Evolutionary conservation across 805 yeast genomes (phyloP).

Genomic region (Blastobotrys muscicola): DNA sequence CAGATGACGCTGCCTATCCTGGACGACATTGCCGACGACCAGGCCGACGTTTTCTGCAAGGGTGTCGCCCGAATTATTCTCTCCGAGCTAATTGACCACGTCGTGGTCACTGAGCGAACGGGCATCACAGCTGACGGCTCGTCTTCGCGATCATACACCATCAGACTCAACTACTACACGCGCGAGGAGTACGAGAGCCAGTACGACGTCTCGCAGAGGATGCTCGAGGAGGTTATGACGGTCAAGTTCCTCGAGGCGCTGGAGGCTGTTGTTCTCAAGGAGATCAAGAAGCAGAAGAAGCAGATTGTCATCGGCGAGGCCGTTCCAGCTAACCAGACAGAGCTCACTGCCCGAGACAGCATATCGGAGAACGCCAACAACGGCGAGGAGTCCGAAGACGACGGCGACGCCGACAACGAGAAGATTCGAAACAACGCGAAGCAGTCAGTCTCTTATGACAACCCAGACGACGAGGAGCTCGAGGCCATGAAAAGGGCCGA

Average conservation of each 20-base stretch:
- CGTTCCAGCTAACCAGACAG: constrained; percentile 25
- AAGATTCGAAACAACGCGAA: constrained; percentile 53
- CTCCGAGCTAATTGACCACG: constrained; percentile 81
- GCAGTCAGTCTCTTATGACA: constrained; percentile 88
- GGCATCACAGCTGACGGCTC: constrained; percentile 45
- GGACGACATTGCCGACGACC: constrained; percentile 68
- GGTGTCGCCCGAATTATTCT: constrained; percentile 75
- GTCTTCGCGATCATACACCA: constrained; percentile 58
- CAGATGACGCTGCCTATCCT: constrained; percentile 91
- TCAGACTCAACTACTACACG: constrained; percentile 68
- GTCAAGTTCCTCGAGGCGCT: constrained; percentile 56
- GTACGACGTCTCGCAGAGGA: constrained; percentile 76
- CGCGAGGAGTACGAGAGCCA: constrained; percentile 71
- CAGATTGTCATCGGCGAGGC: constrained; percentile 30
- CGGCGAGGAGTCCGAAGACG: constrained; percentile 37
- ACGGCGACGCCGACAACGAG: constrained; percentile 53
- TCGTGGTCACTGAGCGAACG: constrained; percentile 80
- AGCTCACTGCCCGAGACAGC: constrained; percentile 52
- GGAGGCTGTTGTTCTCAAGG: constrained; percentile 67
- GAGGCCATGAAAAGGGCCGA: constrained; percentile 82
- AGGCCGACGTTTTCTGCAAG: constrained; percentile 90
- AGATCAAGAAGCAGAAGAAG: constrained; percentile 71
- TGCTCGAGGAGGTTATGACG: constrained; percentile 61
- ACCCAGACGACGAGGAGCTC: constrained; percentile 89
- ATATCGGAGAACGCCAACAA: constrained; percentile 24